Evolutionary conservation across 2,329 filamentous ascomycete genomes (phyloP).

Genomic region (Hypoxylon rubiginosum): DNA sequence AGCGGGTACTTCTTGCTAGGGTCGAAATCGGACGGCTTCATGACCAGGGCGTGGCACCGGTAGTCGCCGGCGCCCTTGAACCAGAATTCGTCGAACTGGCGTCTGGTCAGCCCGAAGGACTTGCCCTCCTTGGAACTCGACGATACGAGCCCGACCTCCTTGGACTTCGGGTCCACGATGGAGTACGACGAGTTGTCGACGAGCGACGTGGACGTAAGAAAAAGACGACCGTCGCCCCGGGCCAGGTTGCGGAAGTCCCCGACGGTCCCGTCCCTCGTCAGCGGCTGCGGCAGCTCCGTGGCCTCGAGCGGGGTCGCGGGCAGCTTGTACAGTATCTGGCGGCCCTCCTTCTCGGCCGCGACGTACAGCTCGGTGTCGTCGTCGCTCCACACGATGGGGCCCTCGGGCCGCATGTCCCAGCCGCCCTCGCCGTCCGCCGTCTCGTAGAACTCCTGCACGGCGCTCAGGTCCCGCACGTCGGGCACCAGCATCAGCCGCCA

Average conservation of each 20-base stretch:
- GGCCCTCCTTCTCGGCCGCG: slow-evolving; percentile 78
- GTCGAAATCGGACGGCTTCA: slow-evolving; percentile 77
- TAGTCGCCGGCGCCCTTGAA: slow-evolving; percentile 75
- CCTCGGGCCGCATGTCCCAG: slow-evolving; percentile 72
- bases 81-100: slow-evolving; percentile 77
- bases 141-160: slow-evolving; percentile 63
- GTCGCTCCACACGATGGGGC: slow-evolving; percentile 68
- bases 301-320: slow-evolving; percentile 67
- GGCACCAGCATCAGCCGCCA: slow-evolving; percentile 75
- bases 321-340: slow-evolving; percentile 72
- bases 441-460: slow-evolving; percentile 73
- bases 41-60: slow-evolving; percentile 77
- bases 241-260: slow-evolving; percentile 66
- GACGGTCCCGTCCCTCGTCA: slow-evolving; percentile 69
- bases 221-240: slow-evolving; percentile 62
- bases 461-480: slow-evolving; percentile 69
- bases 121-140: slow-evolving; percentile 76
- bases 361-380: slow-evolving; percentile 76
- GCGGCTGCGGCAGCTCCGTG: slow-evolving; percentile 60
- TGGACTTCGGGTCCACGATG: slow-evolving; percentile 65
- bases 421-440: slow-evolving; percentile 72
- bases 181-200: slow-evolving; percentile 80
- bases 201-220: slow-evolving; percentile 76
- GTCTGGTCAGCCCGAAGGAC: slow-evolving; percentile 73
- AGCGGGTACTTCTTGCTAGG: slow-evolving; percentile 81